phyloP scores from a whole-genome alignment of 208 protist genomes.

The Phytomonas francai region DNA sequence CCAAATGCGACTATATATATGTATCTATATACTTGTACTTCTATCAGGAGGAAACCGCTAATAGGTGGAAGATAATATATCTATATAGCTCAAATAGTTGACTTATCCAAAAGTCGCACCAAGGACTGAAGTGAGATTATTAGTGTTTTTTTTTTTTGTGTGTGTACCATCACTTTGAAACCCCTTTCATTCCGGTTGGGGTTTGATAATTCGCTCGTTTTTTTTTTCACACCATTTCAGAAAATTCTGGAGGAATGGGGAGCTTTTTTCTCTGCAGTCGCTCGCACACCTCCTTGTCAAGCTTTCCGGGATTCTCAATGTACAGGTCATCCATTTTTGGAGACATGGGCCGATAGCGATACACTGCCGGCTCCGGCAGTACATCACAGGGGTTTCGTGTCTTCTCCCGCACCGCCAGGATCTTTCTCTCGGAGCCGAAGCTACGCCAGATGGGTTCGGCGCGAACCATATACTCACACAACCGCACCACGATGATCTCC shows the following conservation, averaged over 20 bases:
- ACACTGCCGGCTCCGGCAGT: constrained; percentile 45
- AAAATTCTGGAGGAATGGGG: constrained; percentile 4
- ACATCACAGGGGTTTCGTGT: constrained; percentile 30
- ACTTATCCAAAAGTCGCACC: neutral
- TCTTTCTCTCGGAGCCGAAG: constrained; percentile 72
- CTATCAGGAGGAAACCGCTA: constrained; percentile 1
- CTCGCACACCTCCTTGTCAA: constrained; percentile 22
- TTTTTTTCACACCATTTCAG: neutral
- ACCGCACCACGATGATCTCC: constrained; percentile 64
- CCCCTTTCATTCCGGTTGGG: neutral
- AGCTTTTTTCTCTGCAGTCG: constrained; percentile 16
- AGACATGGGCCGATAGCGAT: constrained; percentile 66
- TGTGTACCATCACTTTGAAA: neutral
- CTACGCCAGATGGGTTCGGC: constrained; percentile 81
- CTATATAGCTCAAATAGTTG: neutral
- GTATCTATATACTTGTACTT: constrained; percentile 5
- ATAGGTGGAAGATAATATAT: neutral
- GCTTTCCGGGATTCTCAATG: constrained; percentile 10
- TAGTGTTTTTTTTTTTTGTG: constrained; percentile 1
- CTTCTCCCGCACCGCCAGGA: constrained; percentile 32
- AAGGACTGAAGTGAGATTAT: constrained; percentile 1
- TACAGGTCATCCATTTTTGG: constrained; percentile 55
- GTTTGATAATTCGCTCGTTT: neutral
- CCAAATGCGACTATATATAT: neutral
- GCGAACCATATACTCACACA: constrained; percentile 89